Evolutionary conservation across 2,329 filamentous ascomycete species (phyloP), one percentile per base, ranked within the genome.

Genomic region (Venturia oleaginea): DNA sequence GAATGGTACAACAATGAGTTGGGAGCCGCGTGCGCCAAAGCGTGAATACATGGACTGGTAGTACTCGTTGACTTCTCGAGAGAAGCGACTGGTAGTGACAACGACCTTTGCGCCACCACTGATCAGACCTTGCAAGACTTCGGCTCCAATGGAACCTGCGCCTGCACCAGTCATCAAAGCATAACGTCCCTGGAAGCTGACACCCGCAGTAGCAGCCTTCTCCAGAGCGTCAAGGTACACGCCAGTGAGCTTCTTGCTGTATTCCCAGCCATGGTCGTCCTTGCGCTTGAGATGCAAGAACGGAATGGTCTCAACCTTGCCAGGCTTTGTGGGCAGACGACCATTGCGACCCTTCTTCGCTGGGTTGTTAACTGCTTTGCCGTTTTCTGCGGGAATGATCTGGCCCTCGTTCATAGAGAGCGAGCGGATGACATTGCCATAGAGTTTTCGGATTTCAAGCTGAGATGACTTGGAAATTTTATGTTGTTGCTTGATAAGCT

Each of bases 1-100:
- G 85, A 99, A 99, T 61, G 95, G 94, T 64, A 97, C 95, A 64
- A 99, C 94, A 48, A 99, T 91, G 64, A 99, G 88, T 79, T 97
- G 92, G 65, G 94, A 97, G 68, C 94, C 94, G 68, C 91, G 90
- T 67, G 91, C 91, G 72, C 94, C 94, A 72, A 90, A 96, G 67
- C 92, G 90, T 67, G 92, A 90, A 77, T 99, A 99, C 90, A 99
- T 97, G 65, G 91, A 87, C 78, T 99, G 94, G 79, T 99, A 99
- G 81, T 97, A 99, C 80, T 99, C 94, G 6, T 94, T 99, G 65
- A 99, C 94, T 76, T 97, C 90, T 57, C 92, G 90, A 19, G 94
- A 99, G 82, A 94, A 99, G 70, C 94, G 88, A 73, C 91, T 96
- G 22, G 94, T 99, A 17, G 94, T 99, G 66, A 99, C 95, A 62